Base-by-base conservation (phyloP, 2,329 filamentous ascomycete species). In the Thelonectria olida region DNA sequence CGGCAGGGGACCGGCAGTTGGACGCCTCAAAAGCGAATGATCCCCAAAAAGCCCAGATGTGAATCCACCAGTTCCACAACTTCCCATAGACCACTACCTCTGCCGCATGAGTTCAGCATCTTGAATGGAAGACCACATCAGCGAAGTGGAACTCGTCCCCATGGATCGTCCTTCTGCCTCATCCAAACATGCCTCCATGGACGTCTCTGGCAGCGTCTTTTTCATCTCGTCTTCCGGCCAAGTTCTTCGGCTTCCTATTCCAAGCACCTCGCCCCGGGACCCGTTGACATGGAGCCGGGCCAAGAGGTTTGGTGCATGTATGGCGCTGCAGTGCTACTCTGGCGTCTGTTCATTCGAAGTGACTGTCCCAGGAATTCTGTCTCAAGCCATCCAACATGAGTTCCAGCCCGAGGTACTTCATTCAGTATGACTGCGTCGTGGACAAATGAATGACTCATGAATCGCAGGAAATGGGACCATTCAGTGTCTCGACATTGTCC, bases 191-290 rank as follows among this genome's bases (percentile, higher is more conserved):
- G 41, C 41, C 5, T 25, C 41, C 41, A 44, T 22, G 19, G 41
- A 19, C 12, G 7, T 54, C 7, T 41, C 50, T 2, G 51, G 51
- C 8, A 54, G 51, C 27, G 51, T 54, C 19, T 54, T 45, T 13
- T 28, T 54, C 9, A 45, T 54, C 28, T 36, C 51, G 8, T 19
- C 25, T 6, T 17, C 27, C 28, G 51, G 51, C 5, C 19, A 38
- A 12, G 15, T 54, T 17, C 51, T 54, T 20, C 51, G 28, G 7
- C 23, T 54, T 28, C 51, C 51, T 2, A 54, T 54, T n/a, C 51
- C 51, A n/a, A 54, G 51, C 39, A 45, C 15, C 7, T 54, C 51
- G 1, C 25, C 51, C 7, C 19, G 39, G 1, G 51, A 54, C 39
- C 51, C 51, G 2, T 23, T 54, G 39, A 44, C 25, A 5, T 54